These are phyloP conservation scores for Kwoniella dejecticola DNA, from an alignment of 768 basidiomycete species.

Conservation along the genomic window DNA sequence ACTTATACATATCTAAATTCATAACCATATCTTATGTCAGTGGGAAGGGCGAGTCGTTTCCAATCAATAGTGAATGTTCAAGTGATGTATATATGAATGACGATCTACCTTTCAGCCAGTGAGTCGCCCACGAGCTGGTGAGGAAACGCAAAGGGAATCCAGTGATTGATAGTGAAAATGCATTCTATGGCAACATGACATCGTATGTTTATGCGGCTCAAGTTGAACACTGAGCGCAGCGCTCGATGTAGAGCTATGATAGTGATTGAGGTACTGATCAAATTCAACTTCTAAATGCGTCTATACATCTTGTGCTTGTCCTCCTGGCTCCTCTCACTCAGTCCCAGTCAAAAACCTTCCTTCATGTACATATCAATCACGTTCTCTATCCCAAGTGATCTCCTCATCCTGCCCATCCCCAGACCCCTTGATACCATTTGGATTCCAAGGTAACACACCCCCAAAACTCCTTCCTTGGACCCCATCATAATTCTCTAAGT, in stretches of 20 bases:
- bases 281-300: too few relatives aligned
- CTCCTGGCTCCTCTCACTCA: too few relatives aligned
- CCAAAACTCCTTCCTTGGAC: slow-evolving; percentile 22
- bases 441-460: slow-evolving; percentile 23
- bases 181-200: slow-evolving; percentile 3
- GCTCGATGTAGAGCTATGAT: too few relatives aligned
- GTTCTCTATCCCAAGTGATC: slow-evolving; percentile 26
- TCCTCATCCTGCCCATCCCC: neutral
- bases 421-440: neutral
- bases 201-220: too few relatives aligned
- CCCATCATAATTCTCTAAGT: neutral
- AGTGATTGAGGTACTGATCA: too few relatives aligned
- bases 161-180: neutral
- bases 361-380: slow-evolving; percentile 19
- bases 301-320: neutral
- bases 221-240: too few relatives aligned
- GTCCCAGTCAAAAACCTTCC: too few relatives aligned
- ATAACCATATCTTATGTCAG: neutral
- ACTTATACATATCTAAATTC: neutral
- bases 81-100: too few relatives aligned
- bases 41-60: neutral
- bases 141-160: neutral
- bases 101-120: neutral
- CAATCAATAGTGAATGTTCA: too few relatives aligned
- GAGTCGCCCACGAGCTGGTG: neutral